Conservation (phyloP, 768 basidiomycete genomes). For the Kwoniella sp. region DNA sequence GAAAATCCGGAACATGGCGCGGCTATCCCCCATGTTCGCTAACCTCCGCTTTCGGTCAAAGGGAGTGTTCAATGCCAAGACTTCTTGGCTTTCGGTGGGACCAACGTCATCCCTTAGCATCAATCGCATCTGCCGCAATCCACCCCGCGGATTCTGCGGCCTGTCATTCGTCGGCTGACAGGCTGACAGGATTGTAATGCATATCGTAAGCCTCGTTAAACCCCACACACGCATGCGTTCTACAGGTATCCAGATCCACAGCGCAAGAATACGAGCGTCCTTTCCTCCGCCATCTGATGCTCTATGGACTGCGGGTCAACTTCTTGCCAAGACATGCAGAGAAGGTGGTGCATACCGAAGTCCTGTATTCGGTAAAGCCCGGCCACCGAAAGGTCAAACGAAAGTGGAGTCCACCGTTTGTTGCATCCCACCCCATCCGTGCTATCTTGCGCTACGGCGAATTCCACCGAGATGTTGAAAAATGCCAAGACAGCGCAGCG, state of each 20-base stretch:
- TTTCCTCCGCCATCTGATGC: neutral
- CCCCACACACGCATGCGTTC: neutral
- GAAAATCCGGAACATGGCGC: neutral
- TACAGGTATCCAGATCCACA: no score
- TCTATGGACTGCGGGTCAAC: neutral
- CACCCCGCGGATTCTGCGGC: neutral
- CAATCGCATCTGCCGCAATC: neutral
- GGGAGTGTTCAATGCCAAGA: neutral
- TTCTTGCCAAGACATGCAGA: neutral
- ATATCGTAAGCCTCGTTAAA: neutral
- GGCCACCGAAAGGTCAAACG: neutral
- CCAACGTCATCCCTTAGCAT: neutral
- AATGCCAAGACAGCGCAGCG: slow-evolving; percentile 1
- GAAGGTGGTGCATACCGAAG: neutral
- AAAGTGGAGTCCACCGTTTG: neutral
- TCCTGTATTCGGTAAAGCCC: neutral
- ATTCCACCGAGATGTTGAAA: no score
- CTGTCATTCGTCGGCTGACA: neutral
- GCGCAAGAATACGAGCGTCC: no score
- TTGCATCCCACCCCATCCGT: neutral
- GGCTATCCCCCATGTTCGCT: neutral
- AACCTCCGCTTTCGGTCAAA: no score
- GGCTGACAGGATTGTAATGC: neutral
- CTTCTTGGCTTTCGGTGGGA: neutral
- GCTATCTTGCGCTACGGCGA: no score